These are phyloP conservation scores for Naematelia aurantialba DNA, from an alignment of 768 basidiomycete species.

Conservation along the genomic window DNA sequence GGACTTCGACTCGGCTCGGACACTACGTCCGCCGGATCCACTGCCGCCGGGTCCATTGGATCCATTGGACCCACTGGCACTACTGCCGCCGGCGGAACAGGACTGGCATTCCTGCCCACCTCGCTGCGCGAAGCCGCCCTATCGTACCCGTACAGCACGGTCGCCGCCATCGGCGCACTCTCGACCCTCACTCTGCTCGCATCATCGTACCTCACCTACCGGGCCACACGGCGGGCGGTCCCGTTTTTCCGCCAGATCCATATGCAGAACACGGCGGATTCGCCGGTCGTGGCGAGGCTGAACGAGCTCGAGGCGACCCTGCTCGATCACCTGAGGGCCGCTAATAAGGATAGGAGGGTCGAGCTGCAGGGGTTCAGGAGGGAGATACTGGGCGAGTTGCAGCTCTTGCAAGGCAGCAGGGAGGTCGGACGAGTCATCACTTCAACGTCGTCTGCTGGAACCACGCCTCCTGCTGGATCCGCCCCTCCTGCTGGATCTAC, in stretches of 20 bases:
- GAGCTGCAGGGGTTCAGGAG: conserved; percentile 5
- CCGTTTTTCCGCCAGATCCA: neutral
- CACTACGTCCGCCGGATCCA: too few relatives aligned
- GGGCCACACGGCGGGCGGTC: neutral
- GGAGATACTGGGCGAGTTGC: conserved; percentile 9
- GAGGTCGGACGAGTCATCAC: neutral
- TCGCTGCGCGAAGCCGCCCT: conserved; percentile 2
- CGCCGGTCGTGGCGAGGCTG: neutral
- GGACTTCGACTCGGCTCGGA: too few relatives aligned
- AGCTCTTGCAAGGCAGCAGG: neutral
- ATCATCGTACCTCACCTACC: neutral
- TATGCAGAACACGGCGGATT: neutral
- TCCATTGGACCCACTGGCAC: too few relatives aligned
- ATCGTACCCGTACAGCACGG: conserved; percentile 11
- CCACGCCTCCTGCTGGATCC: too few relatives aligned
- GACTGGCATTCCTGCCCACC: neutral
- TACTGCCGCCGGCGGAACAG: too few relatives aligned
- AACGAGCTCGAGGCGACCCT: neutral
- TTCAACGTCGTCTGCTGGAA: too few relatives aligned
- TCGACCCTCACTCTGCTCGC: neutral
- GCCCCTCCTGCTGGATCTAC: neutral
- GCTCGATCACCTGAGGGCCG: neutral
- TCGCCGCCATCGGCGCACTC: conserved; percentile 16
- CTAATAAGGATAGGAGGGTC: conserved; percentile 3
- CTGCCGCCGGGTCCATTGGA: too few relatives aligned